Percentiles rank a stretch among this genome's conserved stretches.
Evolutionary conservation across 164 flowering plant genomes (phyloP).

Genomic region (Euptelea pleiosperma): DNA sequence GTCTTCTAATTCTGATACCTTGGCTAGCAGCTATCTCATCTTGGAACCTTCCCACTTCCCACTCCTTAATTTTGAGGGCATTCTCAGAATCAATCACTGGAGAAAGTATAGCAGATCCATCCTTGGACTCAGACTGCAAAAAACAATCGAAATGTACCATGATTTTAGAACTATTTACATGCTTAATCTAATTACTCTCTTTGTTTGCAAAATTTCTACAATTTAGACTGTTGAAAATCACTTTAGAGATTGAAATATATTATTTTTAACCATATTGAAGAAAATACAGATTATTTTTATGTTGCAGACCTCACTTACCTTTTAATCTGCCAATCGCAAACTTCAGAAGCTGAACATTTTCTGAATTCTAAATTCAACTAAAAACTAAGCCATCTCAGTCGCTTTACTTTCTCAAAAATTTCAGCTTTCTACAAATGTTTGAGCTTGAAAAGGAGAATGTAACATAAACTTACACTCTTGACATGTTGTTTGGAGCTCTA

Average conservation of each 20-base stretch:
- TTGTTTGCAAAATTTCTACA: too few species aligned
- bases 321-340: too few species aligned
- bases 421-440: not conserved
- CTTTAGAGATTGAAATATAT: too few species aligned
- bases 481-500: too few species aligned
- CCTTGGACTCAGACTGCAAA: conserved; percentile 44
- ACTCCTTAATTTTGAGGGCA: conserved; percentile 62
- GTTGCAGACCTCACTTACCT: too few species aligned
- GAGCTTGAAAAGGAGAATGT: not conserved
- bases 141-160: not conserved
- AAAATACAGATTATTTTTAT: too few species aligned
- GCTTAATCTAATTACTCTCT: not conserved
- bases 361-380: too few species aligned
- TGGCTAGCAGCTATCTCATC: conserved; percentile 70
- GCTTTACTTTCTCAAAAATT: not conserved
- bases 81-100: conserved; percentile 24
- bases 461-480: too few species aligned
- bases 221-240: too few species aligned
- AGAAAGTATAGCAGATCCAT: conserved; percentile 27
- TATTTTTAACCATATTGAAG: too few species aligned
- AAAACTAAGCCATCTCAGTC: too few species aligned
- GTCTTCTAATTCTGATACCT: conserved; percentile 81
- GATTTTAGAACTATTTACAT: not conserved
- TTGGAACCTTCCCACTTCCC: conserved; percentile 59
- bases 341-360: too few species aligned